These are phyloP conservation scores for Oryza rufipogon DNA, from an alignment of 176 grass and related monocot species.

Conservation along the genomic window DNA sequence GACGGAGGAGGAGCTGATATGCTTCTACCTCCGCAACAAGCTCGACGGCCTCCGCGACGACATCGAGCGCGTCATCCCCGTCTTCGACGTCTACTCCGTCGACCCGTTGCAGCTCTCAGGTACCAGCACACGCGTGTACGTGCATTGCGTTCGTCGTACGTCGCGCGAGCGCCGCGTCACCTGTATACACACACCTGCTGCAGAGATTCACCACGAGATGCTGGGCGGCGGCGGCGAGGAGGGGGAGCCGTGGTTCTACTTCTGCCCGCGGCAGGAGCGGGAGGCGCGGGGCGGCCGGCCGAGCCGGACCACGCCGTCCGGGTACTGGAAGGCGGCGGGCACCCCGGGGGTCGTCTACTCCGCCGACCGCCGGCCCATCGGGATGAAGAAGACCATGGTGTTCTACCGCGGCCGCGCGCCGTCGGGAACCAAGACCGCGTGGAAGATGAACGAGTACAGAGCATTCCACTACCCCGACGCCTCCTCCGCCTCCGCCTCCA, in stretches of 20 bases:
- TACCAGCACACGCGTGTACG: background rate
- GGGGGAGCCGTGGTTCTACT: slow-evolving; percentile 91
- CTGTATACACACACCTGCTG: background rate
- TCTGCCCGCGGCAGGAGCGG: slow-evolving; percentile 83
- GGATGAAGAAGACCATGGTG: slow-evolving; percentile 93
- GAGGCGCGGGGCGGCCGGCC: slow-evolving; percentile 86
- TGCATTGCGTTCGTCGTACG: background rate
- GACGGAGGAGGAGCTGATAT: slow-evolving; percentile 94
- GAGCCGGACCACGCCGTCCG: slow-evolving; percentile 79
- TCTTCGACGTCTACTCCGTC: slow-evolving; percentile 67
- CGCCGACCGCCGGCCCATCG: slow-evolving; percentile 55
- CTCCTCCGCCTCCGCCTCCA: background rate
- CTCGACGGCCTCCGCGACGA: slow-evolving; percentile 60
- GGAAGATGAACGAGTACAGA: slow-evolving; percentile 98
- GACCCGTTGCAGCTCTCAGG: slow-evolving; percentile 77
- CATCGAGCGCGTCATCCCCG: slow-evolving; percentile 84
- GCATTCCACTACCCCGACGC: slow-evolving; percentile 45
- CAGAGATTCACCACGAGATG: slow-evolving; percentile 55
- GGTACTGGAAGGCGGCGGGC: slow-evolving; percentile 98
- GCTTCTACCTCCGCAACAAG: slow-evolving; percentile 97
- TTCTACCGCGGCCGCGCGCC: slow-evolving; percentile 86
- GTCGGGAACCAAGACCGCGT: slow-evolving; percentile 67
- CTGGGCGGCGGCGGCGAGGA: slow-evolving; percentile 35
- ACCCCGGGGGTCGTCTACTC: slow-evolving; percentile 80
- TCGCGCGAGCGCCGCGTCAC: background rate